A percentile compares a stretch with the other conserved stretches of the same genome.
Conservation (phyloP, 495 filamentous ascomycete genomes). For the Podospora comata region DNA sequence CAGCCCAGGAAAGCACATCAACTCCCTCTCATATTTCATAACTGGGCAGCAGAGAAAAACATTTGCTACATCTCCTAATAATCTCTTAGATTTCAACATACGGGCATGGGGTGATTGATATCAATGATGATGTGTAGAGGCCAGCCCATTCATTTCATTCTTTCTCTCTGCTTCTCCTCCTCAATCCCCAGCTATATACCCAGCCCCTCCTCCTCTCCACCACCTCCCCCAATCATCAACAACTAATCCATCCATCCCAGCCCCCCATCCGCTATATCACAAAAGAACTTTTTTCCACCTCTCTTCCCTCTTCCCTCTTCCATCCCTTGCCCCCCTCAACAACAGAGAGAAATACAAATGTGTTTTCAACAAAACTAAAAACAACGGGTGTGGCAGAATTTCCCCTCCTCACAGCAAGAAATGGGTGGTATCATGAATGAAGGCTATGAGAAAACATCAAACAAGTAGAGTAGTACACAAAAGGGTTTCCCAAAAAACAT, state of each 20-base stretch:
- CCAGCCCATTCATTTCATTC: not conserved
- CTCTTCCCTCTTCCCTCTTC: not conserved
- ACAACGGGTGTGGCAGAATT: not conserved
- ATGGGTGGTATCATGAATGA: constrained; percentile 13
- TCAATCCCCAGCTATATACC: not conserved
- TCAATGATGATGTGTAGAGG: not conserved
- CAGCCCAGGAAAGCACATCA: no score
- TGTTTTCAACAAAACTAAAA: not conserved
- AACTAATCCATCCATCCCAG: not conserved
- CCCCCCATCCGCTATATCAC: not conserved
- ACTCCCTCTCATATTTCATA: no score
- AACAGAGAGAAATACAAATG: not conserved
- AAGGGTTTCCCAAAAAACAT: constrained; percentile 13
- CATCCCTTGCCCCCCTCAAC: not conserved
- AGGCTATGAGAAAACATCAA: constrained; percentile 6
- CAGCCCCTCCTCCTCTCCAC: not conserved
- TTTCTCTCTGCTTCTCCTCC: not conserved
- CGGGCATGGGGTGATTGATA: not conserved
- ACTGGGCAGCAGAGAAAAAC: no score
- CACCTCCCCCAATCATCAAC: not conserved
- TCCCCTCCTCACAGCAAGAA: constrained; percentile 7
- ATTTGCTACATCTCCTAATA: no score
- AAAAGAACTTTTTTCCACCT: not conserved
- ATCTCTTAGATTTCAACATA: no score
- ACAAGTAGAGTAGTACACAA: constrained; percentile 1